phyloP scores from a whole-genome alignment of 495 filamentous ascomycete genomes.

The Opeltia flavorubescens region DNA sequence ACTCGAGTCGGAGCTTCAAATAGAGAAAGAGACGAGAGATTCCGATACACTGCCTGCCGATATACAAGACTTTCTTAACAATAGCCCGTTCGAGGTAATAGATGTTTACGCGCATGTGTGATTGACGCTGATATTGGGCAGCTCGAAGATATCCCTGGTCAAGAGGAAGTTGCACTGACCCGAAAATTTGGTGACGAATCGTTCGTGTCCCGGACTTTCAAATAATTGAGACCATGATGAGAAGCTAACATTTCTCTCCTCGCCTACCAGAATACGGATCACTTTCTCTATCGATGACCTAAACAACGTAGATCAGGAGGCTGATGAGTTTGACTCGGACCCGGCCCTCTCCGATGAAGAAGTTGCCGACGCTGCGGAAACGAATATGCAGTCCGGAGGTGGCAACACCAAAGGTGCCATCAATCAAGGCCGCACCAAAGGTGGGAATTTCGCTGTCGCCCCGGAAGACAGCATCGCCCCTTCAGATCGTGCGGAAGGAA shows the following conservation, averaged over 20 bases:
- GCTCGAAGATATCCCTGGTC: slow-evolving; percentile 63
- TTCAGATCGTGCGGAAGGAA: slow-evolving; percentile 39
- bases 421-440: slow-evolving; percentile 33
- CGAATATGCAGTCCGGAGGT: slow-evolving; percentile 35
- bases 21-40: slow-evolving; percentile 43
- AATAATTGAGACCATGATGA: not conserved
- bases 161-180: slow-evolving; percentile 74
- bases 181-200: slow-evolving; percentile 79
- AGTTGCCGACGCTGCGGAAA: slow-evolving; percentile 24
- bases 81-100: slow-evolving; percentile 41
- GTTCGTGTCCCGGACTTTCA: slow-evolving; percentile 32
- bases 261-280: slow-evolving; percentile 58
- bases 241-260: not conserved
- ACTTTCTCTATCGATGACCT: slow-evolving; percentile 90
- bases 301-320: slow-evolving; percentile 52
- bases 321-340: slow-evolving; percentile 33
- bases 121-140: slow-evolving; percentile 19
- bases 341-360: slow-evolving; percentile 33
- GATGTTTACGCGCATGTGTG: not conserved
- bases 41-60: slow-evolving; percentile 42
- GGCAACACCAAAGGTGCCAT: slow-evolving; percentile 39
- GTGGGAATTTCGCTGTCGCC: slow-evolving; percentile 36
- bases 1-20: slow-evolving; percentile 60
- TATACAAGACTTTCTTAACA: slow-evolving; percentile 61
- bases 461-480: slow-evolving; percentile 45